These are phyloP conservation scores for Trichoderma polysporum DNA, from an alignment of 2,329 filamentous ascomycete species.

Conservation along the genomic window DNA sequence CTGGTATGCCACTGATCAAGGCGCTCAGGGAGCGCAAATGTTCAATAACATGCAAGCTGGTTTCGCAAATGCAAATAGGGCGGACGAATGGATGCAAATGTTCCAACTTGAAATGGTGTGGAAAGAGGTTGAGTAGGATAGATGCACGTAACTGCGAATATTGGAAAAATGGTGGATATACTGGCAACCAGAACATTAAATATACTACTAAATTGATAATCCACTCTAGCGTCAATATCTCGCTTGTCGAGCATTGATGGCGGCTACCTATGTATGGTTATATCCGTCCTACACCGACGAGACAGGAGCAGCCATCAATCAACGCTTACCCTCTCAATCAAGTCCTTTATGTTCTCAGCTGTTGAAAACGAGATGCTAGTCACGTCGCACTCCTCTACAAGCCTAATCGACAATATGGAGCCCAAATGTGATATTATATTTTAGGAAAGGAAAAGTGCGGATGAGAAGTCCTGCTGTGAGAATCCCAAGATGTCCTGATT, in stretches of 20 bases:
- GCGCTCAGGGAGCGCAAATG: constrained; percentile 36
- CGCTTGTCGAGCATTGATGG: background rate
- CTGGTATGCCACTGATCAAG: constrained; percentile 37
- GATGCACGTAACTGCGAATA: background rate
- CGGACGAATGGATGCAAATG: constrained; percentile 31
- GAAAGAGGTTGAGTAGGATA: constrained; percentile 34
- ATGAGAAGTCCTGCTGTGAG: background rate
- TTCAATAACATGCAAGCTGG: constrained; percentile 35
- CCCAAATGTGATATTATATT: too few species aligned
- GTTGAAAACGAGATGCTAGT: too few species aligned
- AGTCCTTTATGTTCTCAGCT: background rate
- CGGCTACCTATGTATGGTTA: too few species aligned
- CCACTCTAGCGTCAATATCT: background rate
- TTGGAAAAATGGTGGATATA: background rate
- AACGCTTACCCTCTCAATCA: background rate
- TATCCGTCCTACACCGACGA: background rate
- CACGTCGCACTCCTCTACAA: too few species aligned
- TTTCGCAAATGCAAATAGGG: constrained; percentile 30
- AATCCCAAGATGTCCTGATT: background rate
- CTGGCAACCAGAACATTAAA: background rate
- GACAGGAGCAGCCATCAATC: background rate
- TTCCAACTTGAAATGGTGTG: constrained; percentile 30
- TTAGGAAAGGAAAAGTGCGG: background rate
- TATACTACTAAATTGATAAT: background rate
- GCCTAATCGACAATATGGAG: too few species aligned